Conservation (phyloP, 1,284 basidiomycete species). For the Ceratobasidium theobromae region DNA sequence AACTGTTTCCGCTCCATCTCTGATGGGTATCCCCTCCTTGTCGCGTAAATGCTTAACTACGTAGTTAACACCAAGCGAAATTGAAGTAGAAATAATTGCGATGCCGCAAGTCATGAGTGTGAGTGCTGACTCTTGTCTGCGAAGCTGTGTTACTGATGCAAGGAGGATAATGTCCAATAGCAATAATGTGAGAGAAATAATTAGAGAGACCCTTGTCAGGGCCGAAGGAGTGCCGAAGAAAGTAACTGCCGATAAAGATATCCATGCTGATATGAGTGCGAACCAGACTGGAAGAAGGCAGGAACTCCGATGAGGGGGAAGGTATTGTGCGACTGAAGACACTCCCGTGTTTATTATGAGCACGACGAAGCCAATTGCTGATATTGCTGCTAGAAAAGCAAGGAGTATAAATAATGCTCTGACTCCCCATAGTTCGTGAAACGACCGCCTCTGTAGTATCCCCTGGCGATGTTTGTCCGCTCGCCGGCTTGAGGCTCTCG, state of each 20-base stretch:
- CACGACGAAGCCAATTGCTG: constrained; percentile 23
- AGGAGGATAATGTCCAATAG: constrained; percentile 30
- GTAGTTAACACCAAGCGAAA: constrained; percentile 30
- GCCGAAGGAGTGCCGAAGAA: constrained; percentile 31
- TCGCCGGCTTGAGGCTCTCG: neutral
- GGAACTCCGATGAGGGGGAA: constrained; percentile 29
- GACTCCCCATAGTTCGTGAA: constrained; percentile 20
- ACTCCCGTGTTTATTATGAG: constrained; percentile 31
- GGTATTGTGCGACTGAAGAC: constrained; percentile 15
- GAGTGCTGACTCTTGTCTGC: constrained; percentile 30
- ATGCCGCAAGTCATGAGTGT: constrained; percentile 27
- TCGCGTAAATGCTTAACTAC: constrained; percentile 25
- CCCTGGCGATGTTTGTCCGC: neutral
- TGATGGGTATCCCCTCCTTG: constrained; percentile 15
- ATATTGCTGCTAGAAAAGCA: constrained; percentile 34
- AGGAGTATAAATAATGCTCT: constrained; percentile 29
- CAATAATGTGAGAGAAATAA: constrained; percentile 21
- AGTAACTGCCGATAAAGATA: constrained; percentile 20
- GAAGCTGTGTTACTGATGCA: constrained; percentile 15
- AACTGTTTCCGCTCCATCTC: constrained; percentile 19
- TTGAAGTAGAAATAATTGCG: constrained; percentile 8
- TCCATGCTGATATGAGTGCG: constrained; percentile 26
- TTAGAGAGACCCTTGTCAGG: constrained; percentile 28
- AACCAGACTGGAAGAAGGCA: constrained; percentile 33
- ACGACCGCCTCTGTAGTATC: neutral